phyloP scores from a whole-genome alignment of 225 moss, liverwort and hornwort genomes.

The Physcomitrellopsis africana region DNA sequence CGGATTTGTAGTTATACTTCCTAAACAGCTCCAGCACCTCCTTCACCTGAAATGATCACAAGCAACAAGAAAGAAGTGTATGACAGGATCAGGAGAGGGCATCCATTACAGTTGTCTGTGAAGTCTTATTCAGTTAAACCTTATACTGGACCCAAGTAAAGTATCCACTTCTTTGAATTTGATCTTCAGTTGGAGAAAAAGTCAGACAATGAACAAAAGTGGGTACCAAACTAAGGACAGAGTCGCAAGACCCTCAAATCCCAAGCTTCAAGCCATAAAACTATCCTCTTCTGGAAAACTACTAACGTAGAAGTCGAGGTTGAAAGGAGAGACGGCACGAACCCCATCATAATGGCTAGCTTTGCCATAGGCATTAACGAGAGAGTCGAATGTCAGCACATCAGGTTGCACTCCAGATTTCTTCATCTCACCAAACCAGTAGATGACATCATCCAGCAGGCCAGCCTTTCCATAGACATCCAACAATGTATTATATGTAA shows the following conservation, averaged over 20 bases:
- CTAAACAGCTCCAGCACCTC: slow-evolving; percentile 85
- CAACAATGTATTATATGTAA: slow-evolving; percentile 93
- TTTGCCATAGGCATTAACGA: slow-evolving; percentile 95
- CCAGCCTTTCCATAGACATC: slow-evolving; percentile 92
- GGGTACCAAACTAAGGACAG: too few species aligned
- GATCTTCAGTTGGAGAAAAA: too few species aligned
- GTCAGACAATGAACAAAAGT: too few species aligned
- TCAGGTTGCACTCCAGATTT: slow-evolving; percentile 89
- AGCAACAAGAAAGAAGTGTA: slow-evolving; percentile 8
- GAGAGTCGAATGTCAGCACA: slow-evolving; percentile 91
- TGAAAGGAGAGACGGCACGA: slow-evolving; percentile 15
- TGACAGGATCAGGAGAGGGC: slow-evolving; percentile 11
- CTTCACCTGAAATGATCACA: slow-evolving; percentile 66
- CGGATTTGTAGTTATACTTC: slow-evolving; percentile 84
- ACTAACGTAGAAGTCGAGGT: neutral
- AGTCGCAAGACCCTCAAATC: too few species aligned
- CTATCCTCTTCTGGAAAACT: too few species aligned
- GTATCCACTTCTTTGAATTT: too few species aligned
- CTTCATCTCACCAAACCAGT: slow-evolving; percentile 95
- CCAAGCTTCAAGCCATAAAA: too few species aligned
- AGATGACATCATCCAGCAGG: slow-evolving; percentile 84
- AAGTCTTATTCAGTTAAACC: too few species aligned
- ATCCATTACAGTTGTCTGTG: neutral
- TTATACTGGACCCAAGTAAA: too few species aligned
- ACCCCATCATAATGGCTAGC: slow-evolving; percentile 98